phyloP scores from a whole-genome alignment of 768 basidiomycete species.

The Hemileccinum impolitum region DNA sequence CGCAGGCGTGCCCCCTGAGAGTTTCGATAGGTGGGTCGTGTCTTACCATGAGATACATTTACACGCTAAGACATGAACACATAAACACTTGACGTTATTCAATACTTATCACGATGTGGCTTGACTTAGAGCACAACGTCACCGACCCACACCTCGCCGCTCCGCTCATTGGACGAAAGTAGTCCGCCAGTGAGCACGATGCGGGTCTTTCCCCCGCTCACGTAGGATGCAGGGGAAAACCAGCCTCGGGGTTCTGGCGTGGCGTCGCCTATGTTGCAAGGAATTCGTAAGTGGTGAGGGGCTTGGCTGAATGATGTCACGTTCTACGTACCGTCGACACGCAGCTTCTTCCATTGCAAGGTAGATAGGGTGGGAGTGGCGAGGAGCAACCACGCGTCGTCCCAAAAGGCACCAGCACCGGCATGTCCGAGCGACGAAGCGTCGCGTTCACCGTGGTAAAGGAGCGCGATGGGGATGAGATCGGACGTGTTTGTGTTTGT shows the following conservation, averaged over 20 bases:
- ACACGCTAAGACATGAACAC: background rate
- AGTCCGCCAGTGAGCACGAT: slow-evolving; percentile 41
- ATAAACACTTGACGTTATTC: background rate
- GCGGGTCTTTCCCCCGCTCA: slow-evolving; percentile 20
- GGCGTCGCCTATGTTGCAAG: background rate
- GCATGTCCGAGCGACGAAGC: slow-evolving; percentile 37
- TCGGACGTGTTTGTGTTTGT: background rate
- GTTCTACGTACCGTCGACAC: slow-evolving; percentile 1
- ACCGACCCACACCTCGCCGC: slow-evolving; percentile 41
- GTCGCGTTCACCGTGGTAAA: slow-evolving; percentile 37
- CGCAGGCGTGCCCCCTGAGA: no score
- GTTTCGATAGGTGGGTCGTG: no score
- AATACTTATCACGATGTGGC: background rate
- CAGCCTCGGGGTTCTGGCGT: slow-evolving; percentile 40
- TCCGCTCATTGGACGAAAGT: slow-evolving; percentile 38
- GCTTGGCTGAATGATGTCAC: background rate
- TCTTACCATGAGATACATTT: background rate
- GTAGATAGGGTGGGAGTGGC: background rate
- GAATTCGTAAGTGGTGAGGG: background rate
- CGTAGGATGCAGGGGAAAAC: slow-evolving; percentile 35
- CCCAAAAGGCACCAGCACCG: slow-evolving; percentile 39
- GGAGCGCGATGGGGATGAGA: slow-evolving; percentile 25
- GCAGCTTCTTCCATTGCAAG: slow-evolving; percentile 29
- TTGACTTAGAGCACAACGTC: slow-evolving; percentile 24
- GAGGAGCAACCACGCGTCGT: slow-evolving; percentile 38